These are phyloP conservation scores for Mycena vulgaris DNA, from an alignment of 768 basidiomycete species.

Conservation along the genomic window DNA sequence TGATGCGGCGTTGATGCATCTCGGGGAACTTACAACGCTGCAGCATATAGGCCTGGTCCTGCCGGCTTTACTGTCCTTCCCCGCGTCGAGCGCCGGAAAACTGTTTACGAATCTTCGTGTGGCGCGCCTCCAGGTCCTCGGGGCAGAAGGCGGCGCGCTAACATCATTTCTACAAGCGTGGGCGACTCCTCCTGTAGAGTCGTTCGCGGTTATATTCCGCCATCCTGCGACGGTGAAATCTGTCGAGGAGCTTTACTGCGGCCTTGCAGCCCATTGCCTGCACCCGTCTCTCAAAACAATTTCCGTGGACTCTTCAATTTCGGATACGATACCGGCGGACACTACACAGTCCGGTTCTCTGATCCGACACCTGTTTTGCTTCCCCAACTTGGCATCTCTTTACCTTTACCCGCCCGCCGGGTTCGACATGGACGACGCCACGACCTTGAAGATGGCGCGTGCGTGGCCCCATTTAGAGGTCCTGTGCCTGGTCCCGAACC, in stretches of 20 bases:
- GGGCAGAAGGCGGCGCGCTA: background rate
- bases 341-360: background rate
- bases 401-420: background rate
- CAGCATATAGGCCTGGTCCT: too few species aligned
- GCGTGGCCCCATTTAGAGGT: conserved; percentile 10
- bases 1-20: too few species aligned
- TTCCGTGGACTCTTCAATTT: background rate
- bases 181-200: background rate
- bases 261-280: background rate
- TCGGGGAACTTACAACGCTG: too few species aligned
- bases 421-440: conserved; percentile 5
- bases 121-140: background rate
- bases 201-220: background rate
- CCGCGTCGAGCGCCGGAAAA: background rate
- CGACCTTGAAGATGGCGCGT: background rate
- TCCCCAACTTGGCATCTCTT: background rate
- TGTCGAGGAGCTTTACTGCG: background rate
- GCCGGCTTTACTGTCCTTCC: too few species aligned
- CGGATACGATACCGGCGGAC: too few species aligned
- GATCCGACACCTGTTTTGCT: background rate
- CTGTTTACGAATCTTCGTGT: background rate
- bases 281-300: background rate
- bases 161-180: background rate
- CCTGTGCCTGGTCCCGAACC: background rate
- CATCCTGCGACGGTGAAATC: background rate